Evolutionary conservation across 2,329 filamentous ascomycete species (phyloP).

Genomic region (Ophiostoma novo-ulmi): DNA sequence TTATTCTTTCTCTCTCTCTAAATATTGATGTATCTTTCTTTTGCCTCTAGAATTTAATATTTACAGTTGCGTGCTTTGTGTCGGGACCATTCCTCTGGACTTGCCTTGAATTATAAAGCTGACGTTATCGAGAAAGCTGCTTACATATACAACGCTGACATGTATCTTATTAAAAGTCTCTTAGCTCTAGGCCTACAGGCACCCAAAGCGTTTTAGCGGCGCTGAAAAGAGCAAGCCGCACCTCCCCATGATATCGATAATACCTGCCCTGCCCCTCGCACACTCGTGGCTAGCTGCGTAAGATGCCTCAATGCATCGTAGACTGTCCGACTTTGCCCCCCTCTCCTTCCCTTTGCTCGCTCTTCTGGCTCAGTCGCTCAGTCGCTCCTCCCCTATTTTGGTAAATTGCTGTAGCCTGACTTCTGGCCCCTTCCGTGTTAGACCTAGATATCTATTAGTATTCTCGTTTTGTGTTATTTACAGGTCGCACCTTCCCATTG

Average conservation of each 20-base stretch:
- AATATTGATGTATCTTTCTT: not conserved
- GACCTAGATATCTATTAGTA: not conserved
- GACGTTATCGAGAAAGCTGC: not conserved
- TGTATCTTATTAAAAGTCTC: too few relatives aligned
- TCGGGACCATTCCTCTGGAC: not conserved
- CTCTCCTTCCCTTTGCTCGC: not conserved
- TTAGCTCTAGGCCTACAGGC: not conserved
- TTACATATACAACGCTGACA: not conserved
- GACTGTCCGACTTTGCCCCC: not conserved
- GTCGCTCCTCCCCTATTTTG: not conserved
- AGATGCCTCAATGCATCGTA: not conserved
- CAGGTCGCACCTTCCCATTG: slow-evolving; percentile 9
- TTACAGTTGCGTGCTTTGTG: not conserved
- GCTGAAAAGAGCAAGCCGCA: not conserved
- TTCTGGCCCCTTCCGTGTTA: not conserved
- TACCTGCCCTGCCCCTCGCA: not conserved
- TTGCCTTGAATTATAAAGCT: not conserved
- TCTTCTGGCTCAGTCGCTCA: not conserved
- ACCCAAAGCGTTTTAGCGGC: not conserved
- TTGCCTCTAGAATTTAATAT: not conserved
- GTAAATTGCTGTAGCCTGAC: not conserved
- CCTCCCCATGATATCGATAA: not conserved
- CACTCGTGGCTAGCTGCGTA: slow-evolving; percentile 2
- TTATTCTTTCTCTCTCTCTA: not conserved
- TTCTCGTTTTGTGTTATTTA: not conserved